These are phyloP conservation scores for Pelargonium nanum DNA, from an alignment of 345 rosid genomes.

Conservation along the genomic window DNA sequence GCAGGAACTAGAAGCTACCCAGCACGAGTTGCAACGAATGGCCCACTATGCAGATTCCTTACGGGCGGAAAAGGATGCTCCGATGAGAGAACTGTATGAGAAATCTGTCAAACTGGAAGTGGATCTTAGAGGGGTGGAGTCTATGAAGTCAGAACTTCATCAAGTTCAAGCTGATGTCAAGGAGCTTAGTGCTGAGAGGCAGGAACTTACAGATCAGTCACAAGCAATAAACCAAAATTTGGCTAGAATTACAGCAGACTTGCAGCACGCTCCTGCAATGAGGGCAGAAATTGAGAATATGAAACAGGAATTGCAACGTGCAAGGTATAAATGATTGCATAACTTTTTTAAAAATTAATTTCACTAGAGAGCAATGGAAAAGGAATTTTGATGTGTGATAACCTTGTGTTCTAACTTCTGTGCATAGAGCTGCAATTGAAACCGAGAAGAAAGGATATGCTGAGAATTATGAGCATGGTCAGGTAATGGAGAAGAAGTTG, in stretches of 20 bases:
- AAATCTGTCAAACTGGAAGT: constrained; percentile 51
- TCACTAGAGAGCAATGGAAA: neutral
- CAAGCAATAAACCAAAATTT: constrained; percentile 66
- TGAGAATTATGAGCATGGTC: constrained; percentile 87
- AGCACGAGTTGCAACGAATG: constrained; percentile 67
- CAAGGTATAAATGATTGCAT: constrained; percentile 43
- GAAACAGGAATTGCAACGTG: constrained; percentile 86
- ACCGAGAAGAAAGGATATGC: constrained; percentile 96
- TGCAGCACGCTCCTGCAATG: constrained; percentile 62
- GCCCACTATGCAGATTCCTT: constrained; percentile 51
- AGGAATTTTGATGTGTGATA: neutral
- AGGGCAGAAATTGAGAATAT: constrained; percentile 66
- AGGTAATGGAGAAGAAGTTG: constrained; percentile 84
- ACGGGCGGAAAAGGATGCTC: constrained; percentile 63
- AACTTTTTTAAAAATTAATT: neutral
- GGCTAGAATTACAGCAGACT: constrained; percentile 54
- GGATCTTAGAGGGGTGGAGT: constrained; percentile 62
- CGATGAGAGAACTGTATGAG: constrained; percentile 79
- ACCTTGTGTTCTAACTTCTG: neutral
- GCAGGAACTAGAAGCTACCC: constrained; percentile 82
- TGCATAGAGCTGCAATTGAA: constrained; percentile 70
- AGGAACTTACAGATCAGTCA: constrained; percentile 61
- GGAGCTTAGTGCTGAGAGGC: constrained; percentile 54
- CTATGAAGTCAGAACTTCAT: constrained; percentile 49
- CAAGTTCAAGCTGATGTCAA: constrained; percentile 63